Evolutionary conservation across 176 grass and related monocot species (phyloP), one percentile per base, ranked within the genome.

Genomic region (Carex myosuroides): DNA sequence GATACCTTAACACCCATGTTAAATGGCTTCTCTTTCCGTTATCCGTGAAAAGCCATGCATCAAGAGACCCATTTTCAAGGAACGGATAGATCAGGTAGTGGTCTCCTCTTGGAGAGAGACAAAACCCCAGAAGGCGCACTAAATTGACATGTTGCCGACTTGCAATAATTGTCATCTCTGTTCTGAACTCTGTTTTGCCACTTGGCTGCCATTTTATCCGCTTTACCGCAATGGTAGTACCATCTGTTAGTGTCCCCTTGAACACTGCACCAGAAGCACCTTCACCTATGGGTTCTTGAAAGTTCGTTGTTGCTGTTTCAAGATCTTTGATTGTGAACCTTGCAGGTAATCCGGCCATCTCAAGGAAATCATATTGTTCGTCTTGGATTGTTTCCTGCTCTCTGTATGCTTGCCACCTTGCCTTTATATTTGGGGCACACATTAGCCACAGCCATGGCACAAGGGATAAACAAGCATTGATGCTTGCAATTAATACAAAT

Each of bases 121-220:
- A 89, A 61, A 89, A 94, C 1, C 92, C 92, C 11, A 87, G 86
- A 76, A 94, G 85, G 13, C 88, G 81, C 24, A 89, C 81, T 48
- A 93, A 84, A 80, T 84, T 83, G 55, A 84, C 46, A 80, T 94
- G 91, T 12, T 91, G 91, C 44, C 89, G 52, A 72, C 37, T 82
- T 16, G 89, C 89, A 16, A 93, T 81, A 26, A 86, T 82, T 71
- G 70, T 69, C 8, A 89, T 46, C 80, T 90, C 89, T 16, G 73
- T 62, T 33, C 78, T 81, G 65, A 91, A 93, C 48, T 91, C 89
- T 2, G 18, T 6, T 48, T 76, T 63, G 79, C 87, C 18, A 83
- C 85, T 26, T 10, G 62, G 21, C 72, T 79, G 74, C 18, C 74
- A 0, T 71, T 42, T 66, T 29, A 91, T 89, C 63, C 79, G 50